Base-by-base conservation (phyloP, 441 rosid genomes). In the Geranium incanum region DNA sequence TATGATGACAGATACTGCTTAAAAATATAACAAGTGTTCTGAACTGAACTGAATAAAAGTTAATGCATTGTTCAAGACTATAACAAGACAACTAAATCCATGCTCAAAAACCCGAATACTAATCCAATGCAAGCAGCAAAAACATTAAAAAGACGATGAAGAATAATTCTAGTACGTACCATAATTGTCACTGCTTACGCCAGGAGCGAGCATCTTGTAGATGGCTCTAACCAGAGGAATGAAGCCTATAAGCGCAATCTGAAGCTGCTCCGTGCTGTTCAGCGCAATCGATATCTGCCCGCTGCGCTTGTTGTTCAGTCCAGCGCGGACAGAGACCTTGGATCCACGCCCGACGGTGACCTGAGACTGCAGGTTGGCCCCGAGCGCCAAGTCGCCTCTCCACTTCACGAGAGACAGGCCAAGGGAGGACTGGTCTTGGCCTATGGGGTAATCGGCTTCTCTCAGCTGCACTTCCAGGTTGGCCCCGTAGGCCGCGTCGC, bases 191-290 rank as follows among this genome's bases (percentile, higher is more conserved):
- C 43, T 5, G 3, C 43, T 6, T 3, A 38, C 43, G 6, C 43
- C 43, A 0, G 43, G 43, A 38, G 43, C 0, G 5, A 38, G 7
- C 5, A 5, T 5, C 43, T 38, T 38, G 43, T 38, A 38, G 43
- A 38, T 38, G 7, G 43, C 43, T 38, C 43, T 38, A 38, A 12
- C 60, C 11, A 52, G 60, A 12, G 96, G 94, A 77, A 89, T 81
- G 79, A 89, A 76, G 55, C 82, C 85, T 3, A 86, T 73, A 16
- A 89, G 93, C 67, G 93, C 93, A 65, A 89, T 77, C 88, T 93
- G 98, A 75, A 92, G 85, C 81, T 91, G 95, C 55, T 93, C 97
- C 0, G 98, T 88, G 84, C 91, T 88, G 82, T 90, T 94, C 52
- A 95, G 90, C 70, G 92, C 74, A 59, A 93, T 81, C 1, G 83